These are phyloP conservation scores for Carex kokanica DNA, from an alignment of 176 grass and related monocot genomes.

Conservation along the genomic window DNA sequence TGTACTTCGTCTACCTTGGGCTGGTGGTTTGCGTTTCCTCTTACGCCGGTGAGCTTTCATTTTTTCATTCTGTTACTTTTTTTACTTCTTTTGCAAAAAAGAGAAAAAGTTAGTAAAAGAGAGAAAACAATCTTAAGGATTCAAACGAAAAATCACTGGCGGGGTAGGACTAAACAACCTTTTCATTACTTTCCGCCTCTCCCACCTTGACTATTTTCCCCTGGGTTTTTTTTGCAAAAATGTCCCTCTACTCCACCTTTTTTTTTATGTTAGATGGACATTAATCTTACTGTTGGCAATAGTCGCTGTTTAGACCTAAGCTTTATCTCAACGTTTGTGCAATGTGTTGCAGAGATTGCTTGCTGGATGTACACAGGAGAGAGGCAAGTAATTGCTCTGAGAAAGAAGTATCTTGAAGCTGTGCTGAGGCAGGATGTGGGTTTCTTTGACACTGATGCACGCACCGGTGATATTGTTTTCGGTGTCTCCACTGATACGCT, in stretches of 20 bases:
- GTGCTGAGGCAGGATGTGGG: slow-evolving; percentile 92
- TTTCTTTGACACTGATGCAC: slow-evolving; percentile 97
- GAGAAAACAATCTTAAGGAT: not conserved
- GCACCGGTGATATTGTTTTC: slow-evolving; percentile 94
- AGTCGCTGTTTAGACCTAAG: not conserved
- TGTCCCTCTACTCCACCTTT: not conserved
- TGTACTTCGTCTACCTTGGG: slow-evolving; percentile 98
- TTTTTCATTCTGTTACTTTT: not conserved
- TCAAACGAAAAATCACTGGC: slow-evolving; percentile 39
- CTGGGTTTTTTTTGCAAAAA: slow-evolving; percentile 14
- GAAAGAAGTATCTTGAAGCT: slow-evolving; percentile 78
- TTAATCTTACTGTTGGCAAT: not conserved
- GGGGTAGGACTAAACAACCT: slow-evolving; percentile 52
- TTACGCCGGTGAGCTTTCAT: slow-evolving; percentile 58
- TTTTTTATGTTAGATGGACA: not conserved
- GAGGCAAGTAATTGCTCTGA: slow-evolving; percentile 72
- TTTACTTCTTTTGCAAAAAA: not conserved
- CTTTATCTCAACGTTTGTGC: not conserved
- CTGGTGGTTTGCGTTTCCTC: slow-evolving; percentile 82
- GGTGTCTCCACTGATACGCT: slow-evolving; percentile 92
- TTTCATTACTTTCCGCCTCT: slow-evolving; percentile 19
- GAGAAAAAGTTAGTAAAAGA: not conserved
- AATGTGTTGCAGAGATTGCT: slow-evolving; percentile 59
- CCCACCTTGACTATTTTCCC: not conserved
- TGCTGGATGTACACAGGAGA: slow-evolving; percentile 99